Percentiles rank a stretch among this genome's conserved stretches.
Evolutionary conservation across 176 grass and related monocot genomes (phyloP).

Genomic region (Otatea glauca): DNA sequence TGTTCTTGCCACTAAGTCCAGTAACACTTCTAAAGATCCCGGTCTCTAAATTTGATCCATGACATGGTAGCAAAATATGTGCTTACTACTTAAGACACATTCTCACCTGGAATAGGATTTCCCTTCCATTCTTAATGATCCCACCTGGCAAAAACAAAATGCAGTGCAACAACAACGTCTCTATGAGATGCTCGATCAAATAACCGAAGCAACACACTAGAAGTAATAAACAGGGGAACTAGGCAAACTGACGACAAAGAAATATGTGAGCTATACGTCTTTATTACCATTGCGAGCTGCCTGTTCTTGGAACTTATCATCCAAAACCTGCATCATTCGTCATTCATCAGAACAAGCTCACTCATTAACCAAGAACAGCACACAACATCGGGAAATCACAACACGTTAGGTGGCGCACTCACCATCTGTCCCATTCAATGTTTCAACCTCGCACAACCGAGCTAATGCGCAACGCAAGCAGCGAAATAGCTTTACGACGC

Average conservation of each 20-base stretch:
- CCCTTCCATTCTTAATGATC: conserved; percentile 80
- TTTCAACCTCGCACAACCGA: background rate
- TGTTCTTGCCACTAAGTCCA: background rate
- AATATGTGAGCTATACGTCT: background rate
- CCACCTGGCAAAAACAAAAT: conserved; percentile 36
- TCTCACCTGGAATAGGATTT: conserved; percentile 85
- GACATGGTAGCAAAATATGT: background rate
- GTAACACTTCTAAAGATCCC: background rate
- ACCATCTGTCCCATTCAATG: conserved; percentile 55
- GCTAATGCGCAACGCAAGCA: background rate
- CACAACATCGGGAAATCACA: background rate
- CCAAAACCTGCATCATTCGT: conserved; percentile 49
- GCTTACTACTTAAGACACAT: background rate
- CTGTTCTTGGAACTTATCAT: conserved; percentile 45
- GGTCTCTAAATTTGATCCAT: background rate
- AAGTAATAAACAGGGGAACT: background rate
- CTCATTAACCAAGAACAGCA: conserved; percentile 4
- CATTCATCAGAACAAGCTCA: conserved; percentile 11
- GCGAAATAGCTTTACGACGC: background rate
- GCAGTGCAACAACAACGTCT: background rate
- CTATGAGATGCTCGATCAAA: conserved; percentile 22
- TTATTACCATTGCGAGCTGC: conserved; percentile 49
- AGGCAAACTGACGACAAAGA: background rate
- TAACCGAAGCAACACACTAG: background rate
- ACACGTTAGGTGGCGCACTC: background rate